Evolutionary conservation across 2,329 filamentous ascomycete species (phyloP).

Genomic region (Metarhizium sp.): DNA sequence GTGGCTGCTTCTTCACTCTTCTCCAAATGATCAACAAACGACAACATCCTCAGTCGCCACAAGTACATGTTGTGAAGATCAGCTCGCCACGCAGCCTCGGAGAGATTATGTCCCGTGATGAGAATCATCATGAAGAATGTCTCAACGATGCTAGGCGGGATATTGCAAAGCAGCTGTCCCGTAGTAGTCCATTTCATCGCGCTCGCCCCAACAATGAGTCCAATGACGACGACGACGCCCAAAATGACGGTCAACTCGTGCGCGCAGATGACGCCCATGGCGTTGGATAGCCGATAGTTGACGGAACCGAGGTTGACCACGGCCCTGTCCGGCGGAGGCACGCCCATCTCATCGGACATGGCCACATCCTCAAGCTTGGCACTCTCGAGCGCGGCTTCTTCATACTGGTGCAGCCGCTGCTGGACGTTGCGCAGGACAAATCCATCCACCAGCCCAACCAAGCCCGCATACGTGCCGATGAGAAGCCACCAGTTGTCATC

Average conservation of each 20-base stretch:
- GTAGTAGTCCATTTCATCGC: no score
- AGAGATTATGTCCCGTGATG: constrained; percentile 14
- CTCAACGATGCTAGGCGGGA: constrained; percentile 7
- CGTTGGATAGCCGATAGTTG: constrained; percentile 10
- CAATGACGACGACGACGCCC: neutral
- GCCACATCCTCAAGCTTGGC: no score
- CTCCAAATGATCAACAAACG: constrained; percentile 25
- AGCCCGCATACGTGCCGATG: no score
- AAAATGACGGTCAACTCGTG: constrained; percentile 12
- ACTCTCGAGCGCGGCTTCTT: no score
- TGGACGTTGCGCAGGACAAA: no score
- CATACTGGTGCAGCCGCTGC: no score
- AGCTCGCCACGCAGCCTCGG: constrained; percentile 11
- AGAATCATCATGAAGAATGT: constrained; percentile 18
- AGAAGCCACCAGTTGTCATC: no score
- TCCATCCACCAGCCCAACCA: no score
- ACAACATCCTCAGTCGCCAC: constrained; percentile 25
- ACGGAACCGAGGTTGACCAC: constrained; percentile 1
- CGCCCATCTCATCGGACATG: no score
- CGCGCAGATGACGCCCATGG: constrained; percentile 12
- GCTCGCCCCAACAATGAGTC: no score
- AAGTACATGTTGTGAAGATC: constrained; percentile 27
- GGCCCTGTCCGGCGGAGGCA: no score
- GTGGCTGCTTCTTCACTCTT: neutral
- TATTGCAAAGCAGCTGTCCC: constrained; percentile 12